Percentiles rank a stretch among this genome's conserved stretches.
These are phyloP conservation scores for Ascochyta clinopodiicola DNA, from an alignment of 2,329 filamentous ascomycete genomes.

Conservation along the genomic window DNA sequence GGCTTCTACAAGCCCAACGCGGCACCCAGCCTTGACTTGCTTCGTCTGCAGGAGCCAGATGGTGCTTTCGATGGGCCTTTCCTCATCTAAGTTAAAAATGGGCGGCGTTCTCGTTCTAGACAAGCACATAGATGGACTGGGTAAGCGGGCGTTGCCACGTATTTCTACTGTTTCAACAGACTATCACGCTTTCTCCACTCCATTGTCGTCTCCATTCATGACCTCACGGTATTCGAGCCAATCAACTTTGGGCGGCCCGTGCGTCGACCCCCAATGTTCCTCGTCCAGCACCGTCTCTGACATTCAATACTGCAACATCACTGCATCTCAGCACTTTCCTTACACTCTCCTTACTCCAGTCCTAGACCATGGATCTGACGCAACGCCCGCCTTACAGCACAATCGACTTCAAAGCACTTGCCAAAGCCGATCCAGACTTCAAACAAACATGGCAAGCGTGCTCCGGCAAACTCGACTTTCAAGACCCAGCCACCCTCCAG, in stretches of 20 bases:
- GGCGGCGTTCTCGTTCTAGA: constrained; percentile 1
- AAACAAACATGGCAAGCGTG: constrained; percentile 55
- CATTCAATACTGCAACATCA: neutral
- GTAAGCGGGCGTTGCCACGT: constrained; percentile 19
- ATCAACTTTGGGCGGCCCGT: constrained; percentile 29
- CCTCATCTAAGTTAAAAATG: constrained; percentile 33
- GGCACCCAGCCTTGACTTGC: constrained; percentile 52
- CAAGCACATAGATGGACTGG: constrained; percentile 4
- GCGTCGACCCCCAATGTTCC: constrained; percentile 12
- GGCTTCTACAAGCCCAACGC: constrained; percentile 68
- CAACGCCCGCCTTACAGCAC: constrained; percentile 57
- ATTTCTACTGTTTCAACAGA: constrained; percentile 23
- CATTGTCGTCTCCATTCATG: constrained; percentile 4
- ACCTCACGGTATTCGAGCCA: constrained; percentile 16
- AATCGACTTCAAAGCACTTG: constrained; percentile 68
- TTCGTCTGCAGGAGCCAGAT: constrained; percentile 50
- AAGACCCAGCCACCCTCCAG: constrained; percentile 76
- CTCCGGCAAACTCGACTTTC: constrained; percentile 76
- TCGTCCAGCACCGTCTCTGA: neutral
- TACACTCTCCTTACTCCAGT: no score
- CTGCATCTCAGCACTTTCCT: neutral
- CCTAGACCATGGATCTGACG: constrained; percentile 26
- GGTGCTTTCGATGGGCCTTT: constrained; percentile 58
- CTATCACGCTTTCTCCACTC: constrained; percentile 18
- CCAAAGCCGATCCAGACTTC: constrained; percentile 65